Evolutionary conservation across 176 grass and related monocot species (phyloP).

Genomic region (Rhipidocladum racemiflorum): DNA sequence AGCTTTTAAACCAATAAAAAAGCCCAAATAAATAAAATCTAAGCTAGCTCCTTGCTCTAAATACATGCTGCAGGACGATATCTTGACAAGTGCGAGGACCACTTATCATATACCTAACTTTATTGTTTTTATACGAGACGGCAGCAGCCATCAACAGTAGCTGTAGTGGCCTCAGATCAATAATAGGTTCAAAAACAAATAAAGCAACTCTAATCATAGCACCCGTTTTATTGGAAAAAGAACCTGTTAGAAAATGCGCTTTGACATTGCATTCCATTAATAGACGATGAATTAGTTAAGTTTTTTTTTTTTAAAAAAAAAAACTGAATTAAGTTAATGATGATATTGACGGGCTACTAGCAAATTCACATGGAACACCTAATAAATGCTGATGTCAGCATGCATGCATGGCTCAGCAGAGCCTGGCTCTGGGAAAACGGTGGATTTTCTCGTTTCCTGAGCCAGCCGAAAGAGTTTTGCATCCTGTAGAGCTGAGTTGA

Average conservation of each 20-base stretch:
- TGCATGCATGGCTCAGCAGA: too few relatives aligned
- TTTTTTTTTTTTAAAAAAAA: background rate
- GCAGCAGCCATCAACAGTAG: background rate
- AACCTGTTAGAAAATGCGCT: background rate
- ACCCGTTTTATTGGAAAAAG: constrained; percentile 1
- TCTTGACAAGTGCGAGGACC: background rate
- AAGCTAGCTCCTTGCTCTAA: background rate
- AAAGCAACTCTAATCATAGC: constrained; percentile 30
- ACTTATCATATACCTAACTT: background rate
- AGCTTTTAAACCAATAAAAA: too few relatives aligned
- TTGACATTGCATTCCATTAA: background rate
- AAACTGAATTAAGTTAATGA: background rate
- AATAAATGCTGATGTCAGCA: too few relatives aligned
- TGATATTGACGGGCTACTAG: constrained; percentile 7
- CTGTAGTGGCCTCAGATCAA: background rate
- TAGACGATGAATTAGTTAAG: background rate
- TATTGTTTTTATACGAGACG: constrained; percentile 12
- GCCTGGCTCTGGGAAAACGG: too few relatives aligned
- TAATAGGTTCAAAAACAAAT: background rate
- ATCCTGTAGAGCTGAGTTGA: too few relatives aligned
- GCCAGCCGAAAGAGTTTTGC: too few relatives aligned
- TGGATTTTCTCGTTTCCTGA: too few relatives aligned
- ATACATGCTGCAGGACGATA: background rate
- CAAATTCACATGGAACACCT: background rate
- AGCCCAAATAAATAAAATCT: too few relatives aligned